Conservation (phyloP, 805 yeast species). For the Wickerhamiella bombiphila region DNA sequence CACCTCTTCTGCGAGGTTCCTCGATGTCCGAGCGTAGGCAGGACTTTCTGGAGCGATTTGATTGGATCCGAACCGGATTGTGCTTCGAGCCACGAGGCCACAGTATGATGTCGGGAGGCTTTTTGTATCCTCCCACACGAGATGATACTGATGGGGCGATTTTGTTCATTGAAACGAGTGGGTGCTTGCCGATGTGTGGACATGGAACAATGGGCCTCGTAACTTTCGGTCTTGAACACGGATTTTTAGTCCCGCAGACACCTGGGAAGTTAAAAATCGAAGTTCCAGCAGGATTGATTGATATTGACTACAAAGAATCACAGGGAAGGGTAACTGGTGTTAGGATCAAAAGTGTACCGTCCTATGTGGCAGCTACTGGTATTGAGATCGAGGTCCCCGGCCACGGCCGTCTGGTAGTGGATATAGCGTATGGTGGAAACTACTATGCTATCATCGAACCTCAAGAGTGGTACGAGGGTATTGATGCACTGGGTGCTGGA, state of each 20-base stretch:
- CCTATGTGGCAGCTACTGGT: slow-evolving; percentile 1
- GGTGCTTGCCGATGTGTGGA: slow-evolving; percentile 1
- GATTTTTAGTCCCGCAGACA: neutral
- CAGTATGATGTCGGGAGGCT: slow-evolving; percentile 1
- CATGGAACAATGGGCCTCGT: slow-evolving; percentile 1
- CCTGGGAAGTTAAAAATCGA: neutral
- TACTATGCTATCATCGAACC: neutral
- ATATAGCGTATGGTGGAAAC: slow-evolving; percentile 1
- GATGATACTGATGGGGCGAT: neutral
- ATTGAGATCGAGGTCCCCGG: neutral
- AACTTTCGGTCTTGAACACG: slow-evolving; percentile 1
- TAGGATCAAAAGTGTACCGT: neutral
- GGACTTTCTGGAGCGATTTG: neutral
- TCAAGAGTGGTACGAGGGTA: neutral
- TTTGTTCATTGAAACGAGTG: slow-evolving; percentile 1
- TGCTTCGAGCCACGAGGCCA: slow-evolving; percentile 1
- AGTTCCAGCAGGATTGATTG: slow-evolving; percentile 1
- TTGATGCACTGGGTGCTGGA: neutral
- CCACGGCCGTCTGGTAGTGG: neutral
- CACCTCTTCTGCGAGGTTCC: neutral
- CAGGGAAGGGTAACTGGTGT: neutral
- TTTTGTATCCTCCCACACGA: neutral
- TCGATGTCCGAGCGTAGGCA: neutral
- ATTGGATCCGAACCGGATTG: neutral
- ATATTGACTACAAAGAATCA: neutral